Conservation (phyloP, 1,139 yeast genomes). For the Magnusiomyces fungicola region DNA sequence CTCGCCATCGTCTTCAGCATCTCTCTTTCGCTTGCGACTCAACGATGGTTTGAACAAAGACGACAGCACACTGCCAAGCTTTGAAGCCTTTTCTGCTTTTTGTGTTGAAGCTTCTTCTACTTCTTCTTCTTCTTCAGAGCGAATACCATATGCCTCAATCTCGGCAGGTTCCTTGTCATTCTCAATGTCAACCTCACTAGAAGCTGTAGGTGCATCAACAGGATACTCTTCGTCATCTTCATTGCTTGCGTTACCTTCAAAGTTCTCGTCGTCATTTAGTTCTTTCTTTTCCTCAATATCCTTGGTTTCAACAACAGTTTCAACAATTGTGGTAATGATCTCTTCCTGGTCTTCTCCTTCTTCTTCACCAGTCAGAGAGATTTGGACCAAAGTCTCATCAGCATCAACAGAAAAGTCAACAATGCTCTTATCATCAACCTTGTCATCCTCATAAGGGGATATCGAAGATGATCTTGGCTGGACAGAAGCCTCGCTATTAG, state of each 20-base stretch:
- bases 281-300: conserved; percentile 1
- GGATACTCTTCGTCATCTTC: not conserved
- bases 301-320: not conserved
- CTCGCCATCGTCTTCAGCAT: not conserved
- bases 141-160: not conserved
- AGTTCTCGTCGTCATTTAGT: not conserved
- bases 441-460: not conserved
- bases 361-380: not conserved
- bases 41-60: not conserved
- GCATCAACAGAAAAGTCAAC: not conserved
- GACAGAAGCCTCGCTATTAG: not conserved
- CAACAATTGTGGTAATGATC: not conserved
- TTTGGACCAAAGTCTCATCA: not conserved
- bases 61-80: not conserved
- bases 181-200: conserved; percentile 5
- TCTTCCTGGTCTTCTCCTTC: not conserved
- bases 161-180: conserved; percentile 8
- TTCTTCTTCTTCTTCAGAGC: not conserved
- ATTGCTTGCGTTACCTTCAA: not conserved
- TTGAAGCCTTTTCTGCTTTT: not conserved
- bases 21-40: conserved; percentile 2
- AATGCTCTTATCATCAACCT: not conserved
- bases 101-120: not conserved
- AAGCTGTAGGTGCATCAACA: not conserved
- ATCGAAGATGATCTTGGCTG: not conserved